A percentile compares a stretch with the other conserved stretches of the same genome.
phyloP scores from a whole-genome alignment of 176 grass and related monocot species.

The Phyllostachys edulis region DNA sequence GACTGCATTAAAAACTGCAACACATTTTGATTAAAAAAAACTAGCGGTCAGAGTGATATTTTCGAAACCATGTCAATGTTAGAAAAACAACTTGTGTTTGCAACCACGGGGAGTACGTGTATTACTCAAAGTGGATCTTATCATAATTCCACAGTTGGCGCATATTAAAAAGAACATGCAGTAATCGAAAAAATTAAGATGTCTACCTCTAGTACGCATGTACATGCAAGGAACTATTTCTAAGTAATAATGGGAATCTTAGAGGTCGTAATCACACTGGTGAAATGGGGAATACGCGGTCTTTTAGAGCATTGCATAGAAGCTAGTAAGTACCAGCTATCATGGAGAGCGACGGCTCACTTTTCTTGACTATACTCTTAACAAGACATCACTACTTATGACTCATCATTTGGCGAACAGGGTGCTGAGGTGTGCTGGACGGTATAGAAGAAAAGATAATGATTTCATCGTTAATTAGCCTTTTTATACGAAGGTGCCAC shows the following conservation, averaged over 20 bases:
- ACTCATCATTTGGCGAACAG: not conserved
- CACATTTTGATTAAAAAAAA: too few species aligned
- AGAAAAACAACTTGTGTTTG: too few species aligned
- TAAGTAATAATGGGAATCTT: not conserved
- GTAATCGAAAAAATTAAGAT: not conserved
- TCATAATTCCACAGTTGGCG: not conserved
- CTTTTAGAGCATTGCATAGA: not conserved
- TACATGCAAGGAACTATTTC: not conserved
- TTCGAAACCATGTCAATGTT: too few species aligned
- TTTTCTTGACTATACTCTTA: constrained; percentile 20
- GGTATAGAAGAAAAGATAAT: not conserved
- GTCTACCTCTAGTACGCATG: not conserved
- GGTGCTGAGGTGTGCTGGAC: not conserved
- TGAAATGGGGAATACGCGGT: not conserved
- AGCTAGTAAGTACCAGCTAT: not conserved
- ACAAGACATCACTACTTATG: not conserved
- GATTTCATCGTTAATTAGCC: not conserved
- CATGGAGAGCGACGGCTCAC: not conserved
- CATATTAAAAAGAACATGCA: not conserved
- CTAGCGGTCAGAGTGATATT: too few species aligned
- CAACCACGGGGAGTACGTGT: too few species aligned
- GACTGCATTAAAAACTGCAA: too few species aligned
- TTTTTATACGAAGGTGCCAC: not conserved
- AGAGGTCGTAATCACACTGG: constrained; percentile 21
- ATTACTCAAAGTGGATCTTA: not conserved